phyloP scores from a whole-genome alignment of 352 stramenopile species.

The Pythium rhizo-oryzae region DNA sequence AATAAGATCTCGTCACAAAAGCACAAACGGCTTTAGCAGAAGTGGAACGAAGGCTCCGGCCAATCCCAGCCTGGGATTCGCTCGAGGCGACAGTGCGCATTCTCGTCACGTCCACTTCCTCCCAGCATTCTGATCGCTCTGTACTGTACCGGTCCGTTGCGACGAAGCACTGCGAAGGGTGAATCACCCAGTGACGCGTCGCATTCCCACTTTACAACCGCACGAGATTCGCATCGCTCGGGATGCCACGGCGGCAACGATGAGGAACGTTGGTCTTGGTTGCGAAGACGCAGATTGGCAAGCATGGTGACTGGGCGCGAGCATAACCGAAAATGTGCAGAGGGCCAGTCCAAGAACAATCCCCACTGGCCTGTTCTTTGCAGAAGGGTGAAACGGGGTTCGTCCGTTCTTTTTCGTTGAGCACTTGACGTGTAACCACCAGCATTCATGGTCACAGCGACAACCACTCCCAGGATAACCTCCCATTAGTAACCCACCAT shows the following conservation, averaged over 20 bases:
- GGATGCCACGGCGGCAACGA: not conserved
- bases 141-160: slow-evolving; percentile 7
- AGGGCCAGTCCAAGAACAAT: slow-evolving; percentile 17
- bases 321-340: not conserved
- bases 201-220: not conserved
- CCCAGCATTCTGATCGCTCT: not conserved
- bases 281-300: not conserved
- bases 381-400: slow-evolving; percentile 18
- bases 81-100: not conserved
- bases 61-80: not conserved
- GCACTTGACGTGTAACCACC: slow-evolving; percentile 14
- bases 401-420: slow-evolving; percentile 1
- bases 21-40: slow-evolving; percentile 18
- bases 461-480: not conserved
- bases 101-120: not conserved
- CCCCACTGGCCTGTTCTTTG: slow-evolving; percentile 16
- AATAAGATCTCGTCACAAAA: slow-evolving; percentile 21
- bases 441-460: slow-evolving; percentile 8
- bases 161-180: not conserved
- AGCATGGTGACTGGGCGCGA: not conserved
- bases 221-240: not conserved
- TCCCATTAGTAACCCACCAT: not conserved
- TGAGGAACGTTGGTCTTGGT: not conserved
- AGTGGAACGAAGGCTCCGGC: not conserved
- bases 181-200: not conserved